Percentiles rank a stretch among this genome's conserved stretches.
These are phyloP conservation scores for Pharus latifolius DNA, from an alignment of 176 grass and related monocot genomes.

Conservation along the genomic window DNA sequence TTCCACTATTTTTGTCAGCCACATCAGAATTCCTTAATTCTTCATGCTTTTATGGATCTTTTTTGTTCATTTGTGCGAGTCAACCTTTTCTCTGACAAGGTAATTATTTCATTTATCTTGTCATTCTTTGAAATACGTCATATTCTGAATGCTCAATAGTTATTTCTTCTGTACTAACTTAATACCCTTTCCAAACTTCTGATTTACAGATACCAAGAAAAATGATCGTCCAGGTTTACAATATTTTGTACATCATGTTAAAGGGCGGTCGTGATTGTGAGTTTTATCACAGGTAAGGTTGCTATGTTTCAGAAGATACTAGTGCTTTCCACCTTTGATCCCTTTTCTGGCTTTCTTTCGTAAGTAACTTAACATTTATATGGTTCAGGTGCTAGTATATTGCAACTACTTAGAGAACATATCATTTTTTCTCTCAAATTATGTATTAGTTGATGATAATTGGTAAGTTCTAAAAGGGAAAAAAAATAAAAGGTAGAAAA, in stretches of 20 bases:
- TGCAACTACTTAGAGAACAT: background rate
- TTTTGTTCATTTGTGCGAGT: conserved; percentile 92
- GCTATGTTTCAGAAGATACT: background rate
- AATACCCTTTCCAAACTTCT: background rate
- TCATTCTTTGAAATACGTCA: background rate
- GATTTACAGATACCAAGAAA: conserved; percentile 90
- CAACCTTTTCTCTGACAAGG: conserved; percentile 96
- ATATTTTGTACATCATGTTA: conserved; percentile 77
- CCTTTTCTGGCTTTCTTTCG: background rate
- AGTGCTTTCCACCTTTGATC: background rate
- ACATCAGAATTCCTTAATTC: conserved; percentile 95
- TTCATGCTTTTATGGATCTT: conserved; percentile 99
- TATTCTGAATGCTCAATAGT: background rate
- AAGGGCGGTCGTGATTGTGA: conserved; percentile 97
- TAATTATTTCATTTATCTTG: conserved; percentile 27
- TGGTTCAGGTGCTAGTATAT: background rate
- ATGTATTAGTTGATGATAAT: background rate
- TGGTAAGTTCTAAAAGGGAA: background rate
- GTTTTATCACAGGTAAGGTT: conserved; percentile 81
- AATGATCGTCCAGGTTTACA: conserved; percentile 98
- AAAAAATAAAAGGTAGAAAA: no score
- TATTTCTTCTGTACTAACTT: background rate
- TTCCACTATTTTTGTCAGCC: conserved; percentile 47
- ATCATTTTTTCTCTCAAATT: background rate
- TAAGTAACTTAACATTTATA: background rate